Percentiles rank a stretch among this genome's conserved stretches.
Evolutionary conservation across 140 eudicot species (phyloP).

Genomic region (Ambrosia hybrid): DNA sequence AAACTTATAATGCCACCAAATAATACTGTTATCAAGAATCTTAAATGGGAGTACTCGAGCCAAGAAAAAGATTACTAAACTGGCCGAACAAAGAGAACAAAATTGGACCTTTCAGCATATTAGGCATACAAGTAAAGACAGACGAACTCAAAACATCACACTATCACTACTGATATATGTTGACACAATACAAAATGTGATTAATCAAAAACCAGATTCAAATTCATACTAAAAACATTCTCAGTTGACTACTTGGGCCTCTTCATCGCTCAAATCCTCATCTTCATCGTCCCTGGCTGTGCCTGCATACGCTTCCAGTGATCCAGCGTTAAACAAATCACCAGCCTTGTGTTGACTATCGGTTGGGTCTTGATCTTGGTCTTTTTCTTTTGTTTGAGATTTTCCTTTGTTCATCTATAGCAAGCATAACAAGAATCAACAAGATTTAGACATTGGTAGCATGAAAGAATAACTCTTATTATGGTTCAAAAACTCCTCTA

Average conservation of each 20-base stretch:
- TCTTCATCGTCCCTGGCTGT: constrained; percentile 43
- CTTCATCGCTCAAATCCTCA: constrained; percentile 41
- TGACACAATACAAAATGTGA: background rate
- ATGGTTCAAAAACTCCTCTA: background rate
- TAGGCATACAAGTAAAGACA: background rate
- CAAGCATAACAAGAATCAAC: constrained; percentile 19
- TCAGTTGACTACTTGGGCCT: constrained; percentile 39
- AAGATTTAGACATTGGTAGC: background rate
- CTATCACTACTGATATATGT: background rate
- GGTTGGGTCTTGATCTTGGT: constrained; percentile 47
- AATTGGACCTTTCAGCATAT: background rate
- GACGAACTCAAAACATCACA: background rate
- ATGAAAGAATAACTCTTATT: constrained; percentile 5
- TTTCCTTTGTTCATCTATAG: constrained; percentile 96
- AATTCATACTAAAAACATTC: constrained; percentile 11
- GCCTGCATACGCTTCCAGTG: constrained; percentile 75
- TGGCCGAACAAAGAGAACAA: background rate
- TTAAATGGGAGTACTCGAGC: background rate
- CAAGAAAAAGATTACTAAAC: no score
- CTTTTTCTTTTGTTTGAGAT: constrained; percentile 44
- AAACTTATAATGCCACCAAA: background rate
- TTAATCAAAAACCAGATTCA: background rate
- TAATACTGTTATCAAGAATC: background rate
- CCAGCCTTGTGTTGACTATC: constrained; percentile 60
- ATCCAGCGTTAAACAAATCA: constrained; percentile 52